These are phyloP conservation scores for Chenopodium suecicum DNA, from an alignment of 148 eudicot genomes.

Conservation along the genomic window DNA sequence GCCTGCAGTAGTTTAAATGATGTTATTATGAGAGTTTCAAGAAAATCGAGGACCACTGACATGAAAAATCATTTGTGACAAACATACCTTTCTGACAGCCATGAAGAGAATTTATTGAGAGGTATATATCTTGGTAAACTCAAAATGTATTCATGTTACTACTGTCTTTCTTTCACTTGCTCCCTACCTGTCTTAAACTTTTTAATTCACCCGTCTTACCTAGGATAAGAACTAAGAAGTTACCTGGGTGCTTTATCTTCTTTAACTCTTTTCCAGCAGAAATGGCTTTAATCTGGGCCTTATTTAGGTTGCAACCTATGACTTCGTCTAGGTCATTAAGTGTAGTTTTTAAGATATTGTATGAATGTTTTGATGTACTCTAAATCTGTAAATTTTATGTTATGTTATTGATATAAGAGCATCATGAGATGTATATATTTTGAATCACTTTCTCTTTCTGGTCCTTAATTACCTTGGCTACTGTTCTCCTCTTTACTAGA, in stretches of 20 bases:
- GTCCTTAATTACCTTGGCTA: conserved; percentile 23
- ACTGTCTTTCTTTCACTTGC: conserved; percentile 2
- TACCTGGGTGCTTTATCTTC: neutral
- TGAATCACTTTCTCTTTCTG: conserved; percentile 24
- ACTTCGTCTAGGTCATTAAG: neutral
- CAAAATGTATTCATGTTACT: neutral
- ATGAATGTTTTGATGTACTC: conserved; percentile 12
- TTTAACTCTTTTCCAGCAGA: neutral
- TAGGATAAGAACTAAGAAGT: neutral
- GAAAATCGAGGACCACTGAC: conserved; percentile 1
- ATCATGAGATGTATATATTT: conserved; percentile 23
- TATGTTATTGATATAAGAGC: conserved; percentile 19
- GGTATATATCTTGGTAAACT: conserved; percentile 11
- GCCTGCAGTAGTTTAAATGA: neutral
- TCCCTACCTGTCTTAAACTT: neutral
- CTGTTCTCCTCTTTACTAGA: conserved; percentile 27
- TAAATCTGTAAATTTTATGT: conserved; percentile 19
- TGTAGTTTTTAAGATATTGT: neutral
- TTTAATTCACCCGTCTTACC: neutral
- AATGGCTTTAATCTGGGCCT: neutral
- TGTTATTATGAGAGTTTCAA: neutral
- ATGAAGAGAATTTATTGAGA: neutral
- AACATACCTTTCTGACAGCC: conserved; percentile 9
- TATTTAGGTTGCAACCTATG: neutral
- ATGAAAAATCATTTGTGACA: neutral